Evolutionary conservation across 169 alveolate genomes (phyloP).

Genomic region (Perkinsus olseni): DNA sequence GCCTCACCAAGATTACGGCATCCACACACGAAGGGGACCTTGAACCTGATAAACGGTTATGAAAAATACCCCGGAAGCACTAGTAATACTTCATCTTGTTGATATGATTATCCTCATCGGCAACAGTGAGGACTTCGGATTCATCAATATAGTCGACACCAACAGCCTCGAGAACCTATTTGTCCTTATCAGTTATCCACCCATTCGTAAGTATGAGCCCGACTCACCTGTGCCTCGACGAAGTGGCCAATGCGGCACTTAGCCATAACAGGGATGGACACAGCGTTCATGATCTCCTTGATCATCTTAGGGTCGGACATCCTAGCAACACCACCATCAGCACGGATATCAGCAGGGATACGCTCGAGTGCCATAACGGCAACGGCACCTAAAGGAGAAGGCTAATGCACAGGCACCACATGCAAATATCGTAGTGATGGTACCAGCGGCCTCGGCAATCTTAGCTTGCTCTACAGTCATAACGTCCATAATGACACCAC

Average conservation of each 20-base stretch:
- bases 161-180: conserved; percentile 32
- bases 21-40: conserved; percentile 66
- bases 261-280: conserved; percentile 58
- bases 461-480: conserved; percentile 55
- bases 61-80: background rate
- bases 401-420: background rate
- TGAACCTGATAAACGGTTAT: background rate
- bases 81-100: conserved; percentile 42
- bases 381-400: conserved; percentile 28
- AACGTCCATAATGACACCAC: conserved; percentile 67
- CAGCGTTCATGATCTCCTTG: conserved; percentile 45
- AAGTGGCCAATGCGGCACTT: conserved; percentile 63
- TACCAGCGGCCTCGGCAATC: conserved; percentile 55
- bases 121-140: conserved; percentile 58
- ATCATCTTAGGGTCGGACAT: conserved; percentile 58
- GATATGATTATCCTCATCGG: conserved; percentile 52
- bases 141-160: conserved; percentile 62
- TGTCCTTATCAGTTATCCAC: too few relatives aligned
- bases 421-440: background rate
- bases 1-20: conserved; percentile 63
- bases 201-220: too few relatives aligned
- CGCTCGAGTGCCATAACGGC: conserved; percentile 66
- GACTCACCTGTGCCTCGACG: conserved; percentile 51
- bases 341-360: conserved; percentile 60
- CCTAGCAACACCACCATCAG: conserved; percentile 51